These are phyloP conservation scores for Sungouiella blattae DNA, from an alignment of 805 yeast genomes.

Conservation along the genomic window DNA sequence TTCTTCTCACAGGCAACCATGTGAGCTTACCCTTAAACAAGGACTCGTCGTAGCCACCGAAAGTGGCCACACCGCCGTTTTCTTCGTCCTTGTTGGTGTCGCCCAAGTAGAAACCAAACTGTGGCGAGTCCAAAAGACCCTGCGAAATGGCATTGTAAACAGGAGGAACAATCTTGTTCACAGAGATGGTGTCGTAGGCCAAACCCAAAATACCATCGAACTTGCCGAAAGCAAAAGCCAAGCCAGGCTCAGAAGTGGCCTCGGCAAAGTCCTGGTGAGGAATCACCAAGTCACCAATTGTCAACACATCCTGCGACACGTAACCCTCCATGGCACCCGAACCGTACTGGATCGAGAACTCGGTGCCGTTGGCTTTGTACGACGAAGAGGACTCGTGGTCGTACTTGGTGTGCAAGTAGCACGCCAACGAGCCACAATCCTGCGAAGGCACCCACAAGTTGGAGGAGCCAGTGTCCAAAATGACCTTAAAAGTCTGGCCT, in stretches of 20 bases:
- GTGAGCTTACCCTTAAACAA: slow-evolving; percentile 80
- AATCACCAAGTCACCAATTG: slow-evolving; percentile 79
- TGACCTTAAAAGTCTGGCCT: slow-evolving; percentile 87
- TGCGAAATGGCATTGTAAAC: slow-evolving; percentile 80
- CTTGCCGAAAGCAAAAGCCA: slow-evolving; percentile 97
- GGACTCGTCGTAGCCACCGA: slow-evolving; percentile 87
- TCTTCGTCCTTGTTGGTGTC: slow-evolving; percentile 61
- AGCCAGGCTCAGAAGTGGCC: slow-evolving; percentile 95
- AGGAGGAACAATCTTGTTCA: slow-evolving; percentile 88
- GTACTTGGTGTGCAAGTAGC: slow-evolving; percentile 89
- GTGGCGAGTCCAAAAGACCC: slow-evolving; percentile 79
- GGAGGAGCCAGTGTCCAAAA: slow-evolving; percentile 94
- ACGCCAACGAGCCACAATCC: slow-evolving; percentile 90
- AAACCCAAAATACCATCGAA: slow-evolving; percentile 97
- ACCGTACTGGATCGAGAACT: slow-evolving; percentile 85
- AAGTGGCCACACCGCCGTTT: slow-evolving; percentile 87
- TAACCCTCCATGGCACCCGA: slow-evolving; percentile 91
- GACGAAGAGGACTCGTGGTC: slow-evolving; percentile 80
- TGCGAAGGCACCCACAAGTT: slow-evolving; percentile 94
- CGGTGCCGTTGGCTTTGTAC: slow-evolving; percentile 82
- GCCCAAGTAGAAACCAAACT: slow-evolving; percentile 89
- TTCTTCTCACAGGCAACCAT: slow-evolving; percentile 97
- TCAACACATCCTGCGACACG: slow-evolving; percentile 79
- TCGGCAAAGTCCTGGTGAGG: slow-evolving; percentile 94
- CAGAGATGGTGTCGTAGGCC: slow-evolving; percentile 89